Base-by-base conservation (phyloP, 164 flowering plant species). In the Vitis rotundifolia region DNA sequence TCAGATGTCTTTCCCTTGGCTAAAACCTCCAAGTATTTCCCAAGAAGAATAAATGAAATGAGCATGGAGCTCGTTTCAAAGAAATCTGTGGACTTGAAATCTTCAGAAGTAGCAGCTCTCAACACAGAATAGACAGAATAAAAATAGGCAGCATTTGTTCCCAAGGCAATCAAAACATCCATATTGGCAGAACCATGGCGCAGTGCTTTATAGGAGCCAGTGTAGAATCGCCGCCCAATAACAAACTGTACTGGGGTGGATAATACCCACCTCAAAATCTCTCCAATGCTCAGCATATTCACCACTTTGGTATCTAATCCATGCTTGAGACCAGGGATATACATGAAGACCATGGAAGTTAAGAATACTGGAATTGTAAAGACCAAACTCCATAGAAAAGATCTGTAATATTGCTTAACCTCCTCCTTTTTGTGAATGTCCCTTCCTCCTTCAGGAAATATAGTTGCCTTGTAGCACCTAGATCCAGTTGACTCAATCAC, bases 1-100 rank as follows among this genome's bases (percentile, higher is more conserved):
- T 88, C 91, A 47, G 98, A 94, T 48, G 98, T 92, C 77, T 86
- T 91, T 51, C 99, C 97, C 73, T 89, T 94, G 7, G 98, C 96
- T 79, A 88, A 59, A 61, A 86, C 89, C 78, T 94, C 97, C 53
- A 92, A 74, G 70, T 94, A 92, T 68, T 92, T 94, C 9, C 98
- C 98, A 12, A 92, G 86, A 3, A 94, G 76, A 70, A 94, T 91
- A 71, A 91, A 92, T 19, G 95, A 90, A 47, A 92, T 92, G 12
- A 94, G 91, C 99, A 92, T 92, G 14, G 99, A 67, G 70, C 98
- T 94, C 7, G 98, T 94, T 81, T 94, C 98, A 69, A 94, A 94
- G 77, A 92, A 94, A 85, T 92, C 97, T 8, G 84, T 84, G 3
- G 86, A 80, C 76, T 73, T 66, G 66, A 87, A 92, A 73, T 71